Conservation (phyloP, 2,329 filamentous ascomycete genomes). For the Beauveria bassiana region DNA sequence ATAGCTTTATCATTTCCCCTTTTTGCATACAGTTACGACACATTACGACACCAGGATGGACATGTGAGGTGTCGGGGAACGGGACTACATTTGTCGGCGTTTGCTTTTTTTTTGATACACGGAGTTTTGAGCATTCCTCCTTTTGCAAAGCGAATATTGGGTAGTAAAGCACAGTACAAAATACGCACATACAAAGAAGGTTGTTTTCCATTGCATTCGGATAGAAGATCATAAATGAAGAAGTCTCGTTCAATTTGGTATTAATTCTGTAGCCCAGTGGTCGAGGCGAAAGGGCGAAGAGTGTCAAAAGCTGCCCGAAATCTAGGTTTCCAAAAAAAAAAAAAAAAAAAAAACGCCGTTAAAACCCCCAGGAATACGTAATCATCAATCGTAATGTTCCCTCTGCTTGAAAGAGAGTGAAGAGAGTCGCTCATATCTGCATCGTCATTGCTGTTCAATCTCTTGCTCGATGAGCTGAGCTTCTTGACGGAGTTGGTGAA, state of each 20-base stretch:
- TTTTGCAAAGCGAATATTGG: neutral
- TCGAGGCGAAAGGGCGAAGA: too few relatives aligned
- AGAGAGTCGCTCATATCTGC: neutral
- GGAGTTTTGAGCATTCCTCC: neutral
- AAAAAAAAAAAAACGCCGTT: too few relatives aligned
- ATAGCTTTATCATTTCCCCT: neutral
- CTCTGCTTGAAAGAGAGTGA: neutral
- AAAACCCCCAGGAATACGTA: neutral
- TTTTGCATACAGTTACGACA: neutral
- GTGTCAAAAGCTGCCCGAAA: too few relatives aligned
- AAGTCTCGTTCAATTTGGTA: neutral
- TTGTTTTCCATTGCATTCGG: neutral
- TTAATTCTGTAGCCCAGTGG: neutral
- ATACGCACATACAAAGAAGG: neutral
- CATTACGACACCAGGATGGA: neutral
- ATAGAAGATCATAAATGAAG: neutral
- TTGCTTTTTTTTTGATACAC: neutral
- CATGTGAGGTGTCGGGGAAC: neutral
- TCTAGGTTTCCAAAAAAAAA: too few relatives aligned
- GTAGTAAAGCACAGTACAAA: neutral
- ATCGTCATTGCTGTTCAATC: slow-evolving; percentile 21
- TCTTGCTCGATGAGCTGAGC: slow-evolving; percentile 42
- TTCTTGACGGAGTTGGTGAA: slow-evolving; percentile 52
- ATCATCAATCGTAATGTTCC: neutral
- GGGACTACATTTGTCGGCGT: neutral